Evolutionary conservation across 2,329 filamentous ascomycete species (phyloP).

Genomic region (Calonectria naviculata): DNA sequence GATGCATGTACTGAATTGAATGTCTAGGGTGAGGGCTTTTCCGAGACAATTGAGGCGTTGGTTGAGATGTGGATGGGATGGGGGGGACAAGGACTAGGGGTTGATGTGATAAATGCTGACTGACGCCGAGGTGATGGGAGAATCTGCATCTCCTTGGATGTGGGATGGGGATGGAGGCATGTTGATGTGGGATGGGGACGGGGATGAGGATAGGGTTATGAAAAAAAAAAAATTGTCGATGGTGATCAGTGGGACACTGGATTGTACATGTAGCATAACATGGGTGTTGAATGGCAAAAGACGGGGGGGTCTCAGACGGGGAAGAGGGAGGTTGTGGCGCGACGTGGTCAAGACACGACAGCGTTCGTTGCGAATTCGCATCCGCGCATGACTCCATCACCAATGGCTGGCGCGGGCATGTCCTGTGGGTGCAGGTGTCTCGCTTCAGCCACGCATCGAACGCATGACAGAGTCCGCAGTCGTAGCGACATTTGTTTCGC

Average conservation of each 20-base stretch:
- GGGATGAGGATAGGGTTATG: conserved; percentile 18
- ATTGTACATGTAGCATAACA: not conserved
- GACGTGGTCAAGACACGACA: conserved; percentile 23
- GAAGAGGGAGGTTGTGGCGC: conserved; percentile 19
- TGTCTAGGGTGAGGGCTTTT: conserved; percentile 21
- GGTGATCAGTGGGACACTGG: not conserved
- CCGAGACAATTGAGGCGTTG: conserved; percentile 1
- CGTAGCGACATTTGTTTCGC: conserved; percentile 3
- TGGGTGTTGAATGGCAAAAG: conserved; percentile 10
- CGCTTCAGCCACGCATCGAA: conserved; percentile 24
- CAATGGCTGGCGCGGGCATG: not conserved
- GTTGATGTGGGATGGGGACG: conserved; percentile 10
- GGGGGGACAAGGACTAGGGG: not conserved
- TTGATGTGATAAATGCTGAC: not conserved
- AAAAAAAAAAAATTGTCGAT: not conserved
- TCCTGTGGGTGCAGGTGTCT: not conserved
- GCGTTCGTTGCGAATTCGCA: conserved; percentile 22
- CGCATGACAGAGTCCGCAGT: conserved; percentile 13
- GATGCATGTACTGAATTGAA: conserved; percentile 15
- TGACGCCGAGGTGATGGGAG: not conserved
- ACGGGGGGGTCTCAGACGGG: not conserved
- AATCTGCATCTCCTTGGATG: not conserved
- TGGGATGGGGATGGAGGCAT: not conserved
- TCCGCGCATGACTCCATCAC: conserved; percentile 12
- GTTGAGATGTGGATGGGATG: conserved; percentile 2